Evolutionary conservation across 352 stramenopile species (phyloP).

Genomic region (Globisporangium paddicum): DNA sequence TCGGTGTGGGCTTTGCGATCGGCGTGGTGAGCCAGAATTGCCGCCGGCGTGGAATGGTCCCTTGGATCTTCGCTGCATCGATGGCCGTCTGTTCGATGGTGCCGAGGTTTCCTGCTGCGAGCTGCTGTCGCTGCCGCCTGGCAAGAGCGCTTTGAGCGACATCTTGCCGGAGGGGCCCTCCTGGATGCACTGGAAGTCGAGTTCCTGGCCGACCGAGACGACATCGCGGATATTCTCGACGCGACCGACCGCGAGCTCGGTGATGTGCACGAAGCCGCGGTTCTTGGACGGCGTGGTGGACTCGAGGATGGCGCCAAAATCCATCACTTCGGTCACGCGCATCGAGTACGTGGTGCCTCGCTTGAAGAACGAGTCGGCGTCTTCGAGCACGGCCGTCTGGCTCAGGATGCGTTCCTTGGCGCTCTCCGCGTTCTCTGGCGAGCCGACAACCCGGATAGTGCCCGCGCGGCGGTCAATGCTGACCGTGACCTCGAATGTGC

Average conservation of each 20-base stretch:
- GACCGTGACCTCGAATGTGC: constrained; percentile 49
- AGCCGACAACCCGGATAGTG: constrained; percentile 86
- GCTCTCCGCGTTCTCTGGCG: constrained; percentile 60
- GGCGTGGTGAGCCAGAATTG: constrained; percentile 7
- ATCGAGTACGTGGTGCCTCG: constrained; percentile 90
- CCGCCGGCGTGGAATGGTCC: background rate
- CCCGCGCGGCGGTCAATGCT: constrained; percentile 85
- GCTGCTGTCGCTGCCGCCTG: background rate
- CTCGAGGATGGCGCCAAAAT: constrained; percentile 94
- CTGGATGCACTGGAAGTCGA: constrained; percentile 79
- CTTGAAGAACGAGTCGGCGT: constrained; percentile 62
- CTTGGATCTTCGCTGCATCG: constrained; percentile 20
- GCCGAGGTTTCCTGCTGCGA: background rate
- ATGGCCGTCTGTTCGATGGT: constrained; percentile 24
- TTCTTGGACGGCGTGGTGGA: constrained; percentile 61
- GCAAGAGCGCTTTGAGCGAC: constrained; percentile 54
- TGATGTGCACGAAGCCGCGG: constrained; percentile 94
- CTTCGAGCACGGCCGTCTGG: constrained; percentile 18
- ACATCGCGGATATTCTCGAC: constrained; percentile 61
- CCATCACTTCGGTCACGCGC: constrained; percentile 91
- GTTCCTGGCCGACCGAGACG: constrained; percentile 61
- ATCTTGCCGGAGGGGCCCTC: constrained; percentile 79
- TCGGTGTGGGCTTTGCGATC: constrained; percentile 11
- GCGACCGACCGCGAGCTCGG: constrained; percentile 77
- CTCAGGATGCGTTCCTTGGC: constrained; percentile 71